Evolutionary conservation across 2,329 filamentous ascomycete species (phyloP).

Genomic region (Akanthomyces lecanii): DNA sequence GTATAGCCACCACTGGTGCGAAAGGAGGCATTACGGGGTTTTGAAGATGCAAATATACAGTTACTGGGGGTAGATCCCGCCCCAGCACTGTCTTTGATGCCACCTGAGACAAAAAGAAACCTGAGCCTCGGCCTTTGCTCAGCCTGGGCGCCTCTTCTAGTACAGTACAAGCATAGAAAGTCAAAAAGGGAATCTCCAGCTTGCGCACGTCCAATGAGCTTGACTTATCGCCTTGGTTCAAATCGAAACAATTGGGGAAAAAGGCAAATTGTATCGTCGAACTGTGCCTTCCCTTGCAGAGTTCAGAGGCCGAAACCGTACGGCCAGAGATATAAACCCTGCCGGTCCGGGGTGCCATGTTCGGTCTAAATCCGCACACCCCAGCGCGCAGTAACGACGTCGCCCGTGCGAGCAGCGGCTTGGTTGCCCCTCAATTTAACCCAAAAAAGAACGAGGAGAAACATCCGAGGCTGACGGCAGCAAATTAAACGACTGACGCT

Average conservation of each 20-base stretch:
- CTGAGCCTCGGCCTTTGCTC: neutral
- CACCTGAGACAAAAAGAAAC: slow-evolving; percentile 1
- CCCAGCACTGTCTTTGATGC: neutral
- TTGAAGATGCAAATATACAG: neutral
- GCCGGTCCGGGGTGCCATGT: slow-evolving; percentile 4
- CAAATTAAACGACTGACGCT: neutral
- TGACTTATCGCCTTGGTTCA: neutral
- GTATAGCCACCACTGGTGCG: too few species aligned
- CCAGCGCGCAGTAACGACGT: neutral
- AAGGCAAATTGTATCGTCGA: too few species aligned
- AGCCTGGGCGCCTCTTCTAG: neutral
- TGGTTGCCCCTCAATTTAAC: slow-evolving; percentile 15
- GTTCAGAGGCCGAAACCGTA: neutral
- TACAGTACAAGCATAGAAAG: neutral
- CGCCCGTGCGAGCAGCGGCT: slow-evolving; percentile 10
- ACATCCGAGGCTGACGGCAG: slow-evolving; percentile 6
- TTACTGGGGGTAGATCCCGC: neutral
- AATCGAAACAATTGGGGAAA: neutral
- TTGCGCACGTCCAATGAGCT: neutral
- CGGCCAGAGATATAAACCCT: neutral
- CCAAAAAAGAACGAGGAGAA: neutral
- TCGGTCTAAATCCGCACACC: slow-evolving; percentile 4
- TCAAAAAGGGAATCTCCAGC: neutral
- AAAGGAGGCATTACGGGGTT: too few species aligned
- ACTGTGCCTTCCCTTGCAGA: too few species aligned